Evolutionary conservation across 2,329 filamentous ascomycete genomes (phyloP), one percentile per base, ranked within the genome.

Genomic region (Diplodia seriata): DNA sequence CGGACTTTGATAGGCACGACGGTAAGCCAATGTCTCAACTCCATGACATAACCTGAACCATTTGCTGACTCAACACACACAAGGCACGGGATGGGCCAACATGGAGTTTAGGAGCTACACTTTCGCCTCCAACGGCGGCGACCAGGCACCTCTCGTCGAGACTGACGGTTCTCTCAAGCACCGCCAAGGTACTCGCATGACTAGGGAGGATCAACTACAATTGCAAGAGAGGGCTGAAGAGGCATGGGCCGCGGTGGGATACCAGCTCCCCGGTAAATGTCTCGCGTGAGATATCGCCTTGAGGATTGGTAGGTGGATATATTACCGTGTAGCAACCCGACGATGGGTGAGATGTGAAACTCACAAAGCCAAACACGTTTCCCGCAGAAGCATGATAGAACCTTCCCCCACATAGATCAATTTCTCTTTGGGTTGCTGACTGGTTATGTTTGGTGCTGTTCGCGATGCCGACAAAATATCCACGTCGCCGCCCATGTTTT

Each of bases 31-130:
- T 23, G 3, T 18, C 7, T 5, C 50, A 29, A 2, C 14, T 6
- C 33, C 9, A 29, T 53, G 12, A 4, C 14, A n/a, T 15, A 14
- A 6, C 7, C 6, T 1, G 9, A 33, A 20, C 6, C 7, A 14
- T 11, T 9, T 11, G 1, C 18, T 31, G 15, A n/a, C 8, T 20
- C 9, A 11, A 9, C 43, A 49, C 51, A 36, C 14, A 43, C 4
- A 70, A 90, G 89, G 89, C 43, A 93, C 91, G 11, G 89, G 87
- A 4, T 94, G 91, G 91, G 75, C 77, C 8, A 94, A 94, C 76
- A 89, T 89, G 62, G 90, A 93, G 78, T 89, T 83, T 75, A 87
- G 91, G 68, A 87, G 88, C 4, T 93, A 89, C 76, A 81, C 83
- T 55, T 92, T 93, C 75, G 82, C 78, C 36, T 84, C 88, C 18